Evolutionary conservation across 2,329 filamentous ascomycete species (phyloP).

Genomic region (Zymoseptoria tritici): DNA sequence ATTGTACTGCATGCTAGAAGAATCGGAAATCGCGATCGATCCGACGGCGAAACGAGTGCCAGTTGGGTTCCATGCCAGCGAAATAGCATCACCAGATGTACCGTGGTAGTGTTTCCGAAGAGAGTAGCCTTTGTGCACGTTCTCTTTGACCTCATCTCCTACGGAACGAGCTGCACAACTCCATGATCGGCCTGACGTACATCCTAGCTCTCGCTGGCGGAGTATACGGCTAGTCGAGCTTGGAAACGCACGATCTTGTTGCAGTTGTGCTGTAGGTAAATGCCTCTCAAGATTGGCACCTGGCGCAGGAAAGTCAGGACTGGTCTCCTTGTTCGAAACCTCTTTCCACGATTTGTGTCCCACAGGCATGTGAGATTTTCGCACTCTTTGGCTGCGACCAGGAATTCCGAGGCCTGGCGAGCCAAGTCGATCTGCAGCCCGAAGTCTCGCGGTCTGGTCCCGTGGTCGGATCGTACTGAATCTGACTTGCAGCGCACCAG

Average conservation of each 20-base stretch:
- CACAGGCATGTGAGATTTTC: neutral
- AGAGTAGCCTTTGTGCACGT: conserved; percentile 35
- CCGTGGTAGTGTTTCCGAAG: conserved; percentile 46
- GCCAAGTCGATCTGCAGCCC: neutral
- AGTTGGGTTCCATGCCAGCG: conserved; percentile 50
- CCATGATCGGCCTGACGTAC: conserved; percentile 14
- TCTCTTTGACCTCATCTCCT: conserved; percentile 24
- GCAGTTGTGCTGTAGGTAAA: neutral
- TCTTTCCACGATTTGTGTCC: neutral
- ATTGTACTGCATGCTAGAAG: conserved; percentile 54
- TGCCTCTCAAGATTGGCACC: no score
- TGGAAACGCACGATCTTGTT: conserved; percentile 15
- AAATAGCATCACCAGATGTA: conserved; percentile 51
- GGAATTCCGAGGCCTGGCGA: neutral
- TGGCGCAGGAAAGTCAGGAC: neutral
- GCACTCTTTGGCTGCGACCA: neutral
- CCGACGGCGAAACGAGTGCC: conserved; percentile 50
- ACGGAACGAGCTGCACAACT: conserved; percentile 3
- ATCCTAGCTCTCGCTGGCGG: conserved; percentile 24
- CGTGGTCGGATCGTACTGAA: conserved; percentile 13
- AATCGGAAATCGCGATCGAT: conserved; percentile 49
- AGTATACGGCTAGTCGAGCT: conserved; percentile 16
- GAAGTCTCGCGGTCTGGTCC: neutral
- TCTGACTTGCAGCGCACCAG: conserved; percentile 22
- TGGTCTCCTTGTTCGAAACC: neutral